These are phyloP conservation scores for Aspergillus olivimuriae DNA, from an alignment of 495 filamentous ascomycete species.

Conservation along the genomic window DNA sequence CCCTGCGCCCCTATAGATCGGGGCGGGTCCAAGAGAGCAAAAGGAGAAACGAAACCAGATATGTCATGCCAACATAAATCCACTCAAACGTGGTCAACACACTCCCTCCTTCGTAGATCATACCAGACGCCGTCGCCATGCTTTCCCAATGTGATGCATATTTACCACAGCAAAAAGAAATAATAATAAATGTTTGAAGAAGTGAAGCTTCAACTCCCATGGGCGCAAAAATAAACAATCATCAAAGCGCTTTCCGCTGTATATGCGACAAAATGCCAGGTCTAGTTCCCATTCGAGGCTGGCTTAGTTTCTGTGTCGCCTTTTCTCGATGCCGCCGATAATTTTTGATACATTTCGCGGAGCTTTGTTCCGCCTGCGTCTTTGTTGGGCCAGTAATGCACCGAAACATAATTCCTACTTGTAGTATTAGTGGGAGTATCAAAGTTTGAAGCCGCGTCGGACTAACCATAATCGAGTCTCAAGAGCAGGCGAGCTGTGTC, in stretches of 20 bases:
- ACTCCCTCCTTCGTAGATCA: constrained; percentile 10
- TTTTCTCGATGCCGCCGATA: constrained; percentile 30
- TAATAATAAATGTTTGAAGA: too few relatives aligned
- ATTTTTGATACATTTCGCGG: constrained; percentile 44
- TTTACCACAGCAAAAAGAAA: constrained; percentile 13
- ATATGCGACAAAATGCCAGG: background rate
- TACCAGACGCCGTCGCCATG: constrained; percentile 29
- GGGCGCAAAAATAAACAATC: constrained; percentile 9
- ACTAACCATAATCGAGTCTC: constrained; percentile 46
- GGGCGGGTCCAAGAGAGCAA: constrained; percentile 1
- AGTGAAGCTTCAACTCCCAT: constrained; percentile 12
- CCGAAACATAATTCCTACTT: constrained; percentile 41
- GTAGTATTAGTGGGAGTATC: constrained; percentile 6
- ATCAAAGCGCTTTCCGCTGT: constrained; percentile 3
- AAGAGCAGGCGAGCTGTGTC: constrained; percentile 29
- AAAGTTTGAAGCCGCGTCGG: too few relatives aligned
- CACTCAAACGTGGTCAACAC: constrained; percentile 15
- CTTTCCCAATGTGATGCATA: constrained; percentile 29
- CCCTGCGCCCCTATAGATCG: constrained; percentile 2
- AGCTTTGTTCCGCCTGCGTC: constrained; percentile 39
- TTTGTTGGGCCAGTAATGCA: constrained; percentile 46
- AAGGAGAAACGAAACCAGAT: constrained; percentile 5
- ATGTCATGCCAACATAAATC: constrained; percentile 22
- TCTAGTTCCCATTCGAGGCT: constrained; percentile 23
- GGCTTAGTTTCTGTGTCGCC: constrained; percentile 15